phyloP scores from a whole-genome alignment of 257 asterid species.

The Coffea eugenioides region DNA sequence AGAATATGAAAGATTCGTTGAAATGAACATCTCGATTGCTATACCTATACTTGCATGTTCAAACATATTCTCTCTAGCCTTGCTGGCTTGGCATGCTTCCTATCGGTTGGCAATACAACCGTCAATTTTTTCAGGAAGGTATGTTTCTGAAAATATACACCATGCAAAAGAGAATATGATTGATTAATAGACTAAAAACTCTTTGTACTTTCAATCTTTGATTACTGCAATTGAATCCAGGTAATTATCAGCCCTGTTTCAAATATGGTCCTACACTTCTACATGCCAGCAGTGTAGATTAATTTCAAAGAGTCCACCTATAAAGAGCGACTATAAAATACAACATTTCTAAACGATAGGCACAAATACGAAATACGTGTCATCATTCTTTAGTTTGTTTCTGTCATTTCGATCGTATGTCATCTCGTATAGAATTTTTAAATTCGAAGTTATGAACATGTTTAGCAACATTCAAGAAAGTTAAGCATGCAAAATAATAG shows the following conservation, averaged over 20 bases:
- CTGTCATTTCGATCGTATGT: too few species aligned
- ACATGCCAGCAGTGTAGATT: background rate
- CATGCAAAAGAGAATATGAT: background rate
- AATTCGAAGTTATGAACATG: too few species aligned
- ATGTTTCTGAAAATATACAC: background rate
- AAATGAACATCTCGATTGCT: background rate
- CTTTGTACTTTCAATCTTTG: background rate
- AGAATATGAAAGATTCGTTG: background rate
- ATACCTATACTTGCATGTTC: background rate
- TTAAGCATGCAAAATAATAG: background rate
- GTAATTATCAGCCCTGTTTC: background rate
- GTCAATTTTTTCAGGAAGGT: background rate
- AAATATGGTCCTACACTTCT: background rate
- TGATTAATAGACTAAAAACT: background rate
- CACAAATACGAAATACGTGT: too few species aligned
- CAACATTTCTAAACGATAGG: too few species aligned
- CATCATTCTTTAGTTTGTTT: too few species aligned
- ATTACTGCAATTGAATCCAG: background rate
- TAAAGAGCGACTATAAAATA: too few species aligned
- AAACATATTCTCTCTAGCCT: background rate
- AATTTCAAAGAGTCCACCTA: too few species aligned
- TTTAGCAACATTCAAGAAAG: background rate
- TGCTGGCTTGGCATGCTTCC: background rate
- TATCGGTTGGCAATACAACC: background rate
- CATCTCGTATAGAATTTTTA: too few species aligned